Evolutionary conservation across 106 monocot species (phyloP).

Genomic region (Phalaenopsis equestris): DNA sequence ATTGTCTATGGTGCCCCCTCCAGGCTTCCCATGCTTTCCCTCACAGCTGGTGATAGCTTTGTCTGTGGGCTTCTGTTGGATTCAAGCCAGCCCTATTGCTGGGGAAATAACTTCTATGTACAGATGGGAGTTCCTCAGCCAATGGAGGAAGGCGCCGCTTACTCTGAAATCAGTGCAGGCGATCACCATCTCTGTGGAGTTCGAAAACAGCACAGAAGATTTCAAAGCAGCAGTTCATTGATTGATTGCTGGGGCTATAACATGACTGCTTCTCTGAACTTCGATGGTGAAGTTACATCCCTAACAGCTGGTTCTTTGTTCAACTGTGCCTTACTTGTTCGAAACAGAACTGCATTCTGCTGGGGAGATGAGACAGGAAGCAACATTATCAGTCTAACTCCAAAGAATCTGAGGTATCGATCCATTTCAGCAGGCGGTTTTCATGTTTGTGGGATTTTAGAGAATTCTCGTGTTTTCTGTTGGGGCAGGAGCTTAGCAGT

Average conservation of each 20-base stretch:
- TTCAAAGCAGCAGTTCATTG: slow-evolving; percentile 8
- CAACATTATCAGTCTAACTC: slow-evolving; percentile 38
- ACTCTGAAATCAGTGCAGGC: slow-evolving; percentile 82
- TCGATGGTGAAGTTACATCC: slow-evolving; percentile 18
- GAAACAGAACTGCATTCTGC: slow-evolving; percentile 48
- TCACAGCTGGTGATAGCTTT: slow-evolving; percentile 89
- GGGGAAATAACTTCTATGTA: slow-evolving; percentile 86
- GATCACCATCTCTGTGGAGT: slow-evolving; percentile 86
- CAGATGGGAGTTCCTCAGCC: slow-evolving; percentile 92
- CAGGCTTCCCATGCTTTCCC: slow-evolving; percentile 52
- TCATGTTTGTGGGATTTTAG: slow-evolving; percentile 79
- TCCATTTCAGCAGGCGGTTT: slow-evolving; percentile 83
- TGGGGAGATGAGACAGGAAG: slow-evolving; percentile 95
- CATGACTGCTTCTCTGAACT: slow-evolving; percentile 67
- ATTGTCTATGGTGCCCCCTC: slow-evolving; percentile 87
- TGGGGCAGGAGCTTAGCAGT: slow-evolving; percentile 78
- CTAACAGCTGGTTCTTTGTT: slow-evolving; percentile 86
- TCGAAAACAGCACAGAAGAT: slow-evolving; percentile 12
- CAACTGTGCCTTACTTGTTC: slow-evolving; percentile 70
- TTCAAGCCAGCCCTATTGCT: slow-evolving; percentile 84
- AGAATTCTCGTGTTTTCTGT: slow-evolving; percentile 54
- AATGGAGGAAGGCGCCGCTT: slow-evolving; percentile 49
- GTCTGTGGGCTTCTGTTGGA: slow-evolving; percentile 78
- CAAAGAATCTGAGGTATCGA: slow-evolving; percentile 36
- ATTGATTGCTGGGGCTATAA: slow-evolving; percentile 99